Conservation (phyloP, 2,329 filamentous ascomycete genomes). For the Botrytis porri region DNA sequence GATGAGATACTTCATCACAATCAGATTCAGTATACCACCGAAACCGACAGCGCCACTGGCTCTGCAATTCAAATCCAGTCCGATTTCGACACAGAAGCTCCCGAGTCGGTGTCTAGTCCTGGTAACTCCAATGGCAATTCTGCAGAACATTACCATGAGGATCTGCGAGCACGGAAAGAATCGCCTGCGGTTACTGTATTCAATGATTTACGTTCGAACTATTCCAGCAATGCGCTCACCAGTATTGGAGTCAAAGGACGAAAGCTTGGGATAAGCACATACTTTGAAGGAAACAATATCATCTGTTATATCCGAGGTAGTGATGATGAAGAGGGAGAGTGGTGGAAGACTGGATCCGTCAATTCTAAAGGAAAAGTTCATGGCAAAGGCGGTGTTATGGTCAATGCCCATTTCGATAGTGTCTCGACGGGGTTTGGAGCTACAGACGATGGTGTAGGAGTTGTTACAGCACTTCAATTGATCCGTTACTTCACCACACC, state of each 20-base stretch:
- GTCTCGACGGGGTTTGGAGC: conserved; percentile 91
- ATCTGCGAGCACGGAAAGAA: conserved; percentile 22
- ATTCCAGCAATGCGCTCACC: conserved; percentile 59
- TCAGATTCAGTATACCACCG: conserved; percentile 47
- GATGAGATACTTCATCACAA: conserved; percentile 66
- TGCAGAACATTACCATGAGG: conserved; percentile 20
- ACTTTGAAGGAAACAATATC: conserved; percentile 91
- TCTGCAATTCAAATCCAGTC: not conserved
- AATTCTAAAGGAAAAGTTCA: conserved; percentile 44
- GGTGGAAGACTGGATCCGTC: conserved; percentile 57
- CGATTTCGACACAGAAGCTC: not conserved
- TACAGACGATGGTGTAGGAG: conserved; percentile 89
- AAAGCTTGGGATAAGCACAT: conserved; percentile 51
- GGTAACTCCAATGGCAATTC: conserved; percentile 22
- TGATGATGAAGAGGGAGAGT: conserved; percentile 68
- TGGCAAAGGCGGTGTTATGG: conserved; percentile 73
- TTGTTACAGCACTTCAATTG: conserved; percentile 81
- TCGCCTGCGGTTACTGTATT: conserved; percentile 61
- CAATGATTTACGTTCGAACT: conserved; percentile 75
- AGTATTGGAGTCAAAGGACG: conserved; percentile 39
- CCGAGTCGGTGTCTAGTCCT: not conserved
- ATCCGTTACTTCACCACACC: conserved; percentile 78
- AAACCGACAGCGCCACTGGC: conserved; percentile 31
- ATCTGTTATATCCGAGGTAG: conserved; percentile 86
- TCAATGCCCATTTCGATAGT: conserved; percentile 89